A percentile compares a stretch with the other conserved stretches of the same genome.
Conservation (phyloP, 164 flowering plant genomes). For the Taxillus chinensis region DNA sequence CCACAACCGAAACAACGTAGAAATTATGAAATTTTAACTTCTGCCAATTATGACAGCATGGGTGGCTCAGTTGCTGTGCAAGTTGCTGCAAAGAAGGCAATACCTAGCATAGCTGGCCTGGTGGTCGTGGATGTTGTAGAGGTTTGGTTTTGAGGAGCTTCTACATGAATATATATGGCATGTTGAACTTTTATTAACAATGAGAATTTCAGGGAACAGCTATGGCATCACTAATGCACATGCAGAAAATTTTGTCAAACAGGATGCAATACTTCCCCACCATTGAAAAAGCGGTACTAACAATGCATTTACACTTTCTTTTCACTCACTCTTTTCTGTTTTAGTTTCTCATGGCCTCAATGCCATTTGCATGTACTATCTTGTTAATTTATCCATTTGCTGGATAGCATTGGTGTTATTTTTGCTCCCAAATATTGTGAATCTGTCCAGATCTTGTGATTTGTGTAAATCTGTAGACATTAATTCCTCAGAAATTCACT, state of each 20-base stretch:
- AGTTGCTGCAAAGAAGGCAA: slow-evolving; percentile 72
- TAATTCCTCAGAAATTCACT: too few species aligned
- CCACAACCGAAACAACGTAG: neutral
- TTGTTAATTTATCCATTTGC: too few species aligned
- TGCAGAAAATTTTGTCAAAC: slow-evolving; percentile 89
- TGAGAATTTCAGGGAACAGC: slow-evolving; percentile 80
- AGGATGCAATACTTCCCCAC: slow-evolving; percentile 75
- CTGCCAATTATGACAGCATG: slow-evolving; percentile 46
- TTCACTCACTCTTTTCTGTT: neutral
- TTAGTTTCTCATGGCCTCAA: neutral
- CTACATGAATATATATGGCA: neutral
- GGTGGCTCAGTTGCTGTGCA: slow-evolving; percentile 98
- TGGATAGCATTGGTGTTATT: too few species aligned
- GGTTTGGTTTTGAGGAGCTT: slow-evolving; percentile 30
- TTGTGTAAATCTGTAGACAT: too few species aligned
- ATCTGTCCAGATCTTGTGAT: too few species aligned
- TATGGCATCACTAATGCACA: slow-evolving; percentile 85
- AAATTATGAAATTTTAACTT: neutral
- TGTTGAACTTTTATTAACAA: slow-evolving; percentile 5
- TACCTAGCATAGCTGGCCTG: slow-evolving; percentile 67
- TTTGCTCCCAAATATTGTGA: too few species aligned
- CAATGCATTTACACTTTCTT: neutral
- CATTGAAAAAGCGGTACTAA: slow-evolving; percentile 79
- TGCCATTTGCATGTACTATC: too few species aligned
- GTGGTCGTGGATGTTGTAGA: slow-evolving; percentile 95